phyloP scores from a whole-genome alignment of 2,329 filamentous ascomycete genomes.

The Penicillium fuscoglaucum region DNA sequence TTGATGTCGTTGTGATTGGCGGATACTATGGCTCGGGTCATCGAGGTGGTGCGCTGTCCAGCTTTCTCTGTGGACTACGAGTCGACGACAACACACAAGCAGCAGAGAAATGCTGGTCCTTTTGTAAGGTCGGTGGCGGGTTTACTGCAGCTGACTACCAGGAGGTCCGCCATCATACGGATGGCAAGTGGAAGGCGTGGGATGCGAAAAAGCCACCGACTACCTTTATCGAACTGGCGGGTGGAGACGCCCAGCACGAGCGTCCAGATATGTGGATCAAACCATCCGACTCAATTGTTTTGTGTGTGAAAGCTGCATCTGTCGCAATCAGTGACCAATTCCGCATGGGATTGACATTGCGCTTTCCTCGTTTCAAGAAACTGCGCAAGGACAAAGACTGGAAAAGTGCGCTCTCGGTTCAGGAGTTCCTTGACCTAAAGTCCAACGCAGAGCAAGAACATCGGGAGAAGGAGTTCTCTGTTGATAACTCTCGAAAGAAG shows the following conservation, averaged over 20 bases:
- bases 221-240: conserved; percentile 77
- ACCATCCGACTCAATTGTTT: conserved; percentile 79
- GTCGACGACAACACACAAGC: conserved; percentile 64
- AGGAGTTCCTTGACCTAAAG: conserved; percentile 74
- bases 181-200: conserved; percentile 91
- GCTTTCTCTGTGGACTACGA: conserved; percentile 85
- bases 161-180: conserved; percentile 76
- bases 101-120: conserved; percentile 76
- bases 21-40: conserved; percentile 89
- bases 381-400: conserved; percentile 82
- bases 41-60: conserved; percentile 78
- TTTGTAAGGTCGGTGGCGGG: conserved; percentile 97
- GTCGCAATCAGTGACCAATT: conserved; percentile 76
- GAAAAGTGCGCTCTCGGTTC: conserved; percentile 73
- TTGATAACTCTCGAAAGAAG: conserved; percentile 67
- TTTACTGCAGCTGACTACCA: conserved; percentile 84
- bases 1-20: conserved; percentile 86
- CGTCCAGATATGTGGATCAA: conserved; percentile 90
- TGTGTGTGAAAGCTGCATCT: conserved; percentile 85
- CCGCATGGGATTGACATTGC: conserved; percentile 71
- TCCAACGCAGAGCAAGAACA: conserved; percentile 67
- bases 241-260: conserved; percentile 73
- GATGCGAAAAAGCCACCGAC: conserved; percentile 73
- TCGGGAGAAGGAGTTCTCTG: conserved; percentile 71
- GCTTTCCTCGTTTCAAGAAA: conserved; percentile 86